Percentiles rank a stretch among this genome's conserved stretches.
Evolutionary conservation across 2,329 filamentous ascomycete species (phyloP).

Genomic region (Cladosporium sp.): DNA sequence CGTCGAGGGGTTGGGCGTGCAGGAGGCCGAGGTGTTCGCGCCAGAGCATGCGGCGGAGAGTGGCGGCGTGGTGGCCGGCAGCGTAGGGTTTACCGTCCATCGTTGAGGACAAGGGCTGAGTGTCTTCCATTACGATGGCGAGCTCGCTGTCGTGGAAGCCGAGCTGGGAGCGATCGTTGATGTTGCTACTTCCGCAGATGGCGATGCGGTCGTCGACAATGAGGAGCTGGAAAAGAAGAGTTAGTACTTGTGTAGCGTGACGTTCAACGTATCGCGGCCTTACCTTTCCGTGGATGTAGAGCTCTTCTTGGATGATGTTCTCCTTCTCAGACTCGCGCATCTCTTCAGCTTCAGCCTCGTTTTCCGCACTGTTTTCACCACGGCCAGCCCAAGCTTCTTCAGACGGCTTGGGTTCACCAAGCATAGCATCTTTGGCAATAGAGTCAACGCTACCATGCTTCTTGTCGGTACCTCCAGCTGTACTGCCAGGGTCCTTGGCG

Average conservation of each 20-base stretch:
- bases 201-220: slow-evolving; percentile 84
- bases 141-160: slow-evolving; percentile 90
- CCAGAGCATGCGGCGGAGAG: slow-evolving; percentile 78
- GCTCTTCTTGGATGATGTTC: slow-evolving; percentile 91
- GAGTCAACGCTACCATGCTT: slow-evolving; percentile 54
- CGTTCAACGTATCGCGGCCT: background rate
- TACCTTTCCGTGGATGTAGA: slow-evolving; percentile 92
- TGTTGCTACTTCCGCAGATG: slow-evolving; percentile 65
- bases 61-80: slow-evolving; percentile 77
- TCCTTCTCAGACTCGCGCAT: slow-evolving; percentile 70
- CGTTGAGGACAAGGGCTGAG: slow-evolving; percentile 60
- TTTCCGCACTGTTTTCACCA: slow-evolving; percentile 18
- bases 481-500: slow-evolving; percentile 12
- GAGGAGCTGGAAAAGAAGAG: slow-evolving; percentile 41
- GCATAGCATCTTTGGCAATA: slow-evolving; percentile 79
- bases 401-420: slow-evolving; percentile 57
- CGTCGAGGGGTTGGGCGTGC: slow-evolving; percentile 65
- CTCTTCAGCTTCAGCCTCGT: slow-evolving; percentile 28
- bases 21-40: slow-evolving; percentile 85
- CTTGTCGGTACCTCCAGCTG: slow-evolving; percentile 29
- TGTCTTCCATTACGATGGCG: slow-evolving; percentile 85
- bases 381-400: slow-evolving; percentile 72
- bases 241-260: slow-evolving; percentile 1
- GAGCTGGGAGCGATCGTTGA: slow-evolving; percentile 86
- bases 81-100: slow-evolving; percentile 78